Base-by-base conservation (phyloP, 2,329 filamentous ascomycete species). In the Orbilia ellipsospora region DNA sequence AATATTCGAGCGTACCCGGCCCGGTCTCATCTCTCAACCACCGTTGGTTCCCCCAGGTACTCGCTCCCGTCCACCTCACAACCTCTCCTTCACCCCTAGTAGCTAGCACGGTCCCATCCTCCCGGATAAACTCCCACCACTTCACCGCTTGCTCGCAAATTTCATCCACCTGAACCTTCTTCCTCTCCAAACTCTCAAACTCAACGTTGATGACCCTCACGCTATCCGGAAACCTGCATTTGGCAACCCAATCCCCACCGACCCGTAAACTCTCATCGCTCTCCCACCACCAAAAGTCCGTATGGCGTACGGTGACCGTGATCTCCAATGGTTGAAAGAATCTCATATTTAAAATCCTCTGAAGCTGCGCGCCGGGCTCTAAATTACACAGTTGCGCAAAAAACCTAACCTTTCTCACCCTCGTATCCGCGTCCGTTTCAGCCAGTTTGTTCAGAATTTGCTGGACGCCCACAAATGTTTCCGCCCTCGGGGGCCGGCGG, bases 261-360 rank as follows among this genome's bases (percentile, higher is more conserved):
- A 86, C 82, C 3, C 77, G 70, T 4, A 86, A 79, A 1, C 80
- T 80, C 2, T 78, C 50, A 60, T 85, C 81, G 0, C 57, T 0
- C 77, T 85, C 83, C 84, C 84, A 85, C 16, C 59, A 80, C 83
- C 84, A 86, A 81, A 84, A 86, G 73, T 87, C 85, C 1, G 84
- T 82, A 69, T 87, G 85, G 0, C 85, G 83, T 6, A 87, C 82
- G 0, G 85, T 86, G 10, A 87, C 78, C 0, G 82, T 84, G 0
- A 87, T 60, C 1, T 73, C 78, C 0, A 79, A 80, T 0, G 84
- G 84, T 5, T 78, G 70, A 36, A 85, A 81, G 12, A 79, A 64
- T 0, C 73, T 77, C 50, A 79, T 79, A 0, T 20, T 15, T 0
- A 85, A 76, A 0, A 85, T 60, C 0, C 18, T 0, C 5, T 77